A percentile compares a stretch with the other conserved stretches of the same genome.
Conservation (phyloP, 1,284 basidiomycete species). For the Marasmius tenuissimus region DNA sequence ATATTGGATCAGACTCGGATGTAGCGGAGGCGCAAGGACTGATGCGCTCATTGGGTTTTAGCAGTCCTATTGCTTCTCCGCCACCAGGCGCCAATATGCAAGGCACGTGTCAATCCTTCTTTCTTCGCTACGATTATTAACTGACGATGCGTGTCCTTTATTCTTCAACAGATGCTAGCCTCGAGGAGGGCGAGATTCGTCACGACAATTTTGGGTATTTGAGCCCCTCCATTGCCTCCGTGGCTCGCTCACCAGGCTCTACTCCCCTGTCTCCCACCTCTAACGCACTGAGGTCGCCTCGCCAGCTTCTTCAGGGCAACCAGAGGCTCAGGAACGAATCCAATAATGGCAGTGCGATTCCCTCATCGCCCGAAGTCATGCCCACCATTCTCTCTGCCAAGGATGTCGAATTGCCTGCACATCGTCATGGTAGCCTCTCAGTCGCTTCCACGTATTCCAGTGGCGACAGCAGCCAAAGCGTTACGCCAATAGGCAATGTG, state of each 20-base stretch:
- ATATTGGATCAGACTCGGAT: slow-evolving; percentile 8
- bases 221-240: neutral
- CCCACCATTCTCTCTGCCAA: neutral
- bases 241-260: neutral
- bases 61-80: slow-evolving; percentile 10
- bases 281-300: neutral
- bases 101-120: slow-evolving; percentile 7
- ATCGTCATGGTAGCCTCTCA: neutral
- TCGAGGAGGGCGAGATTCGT: slow-evolving; percentile 13
- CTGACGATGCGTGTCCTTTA: neutral
- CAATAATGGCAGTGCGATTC: slow-evolving; percentile 3
- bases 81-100: neutral
- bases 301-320: neutral
- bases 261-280: neutral
- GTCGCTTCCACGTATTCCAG: neutral
- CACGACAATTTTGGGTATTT: neutral
- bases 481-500: neutral
- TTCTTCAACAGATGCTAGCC: neutral
- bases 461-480: neutral
- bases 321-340: neutral
- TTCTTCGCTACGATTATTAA: neutral
- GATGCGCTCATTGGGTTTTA: slow-evolving; percentile 8
- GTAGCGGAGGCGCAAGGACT: slow-evolving; percentile 6
- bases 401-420: neutral
- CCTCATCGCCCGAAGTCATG: slow-evolving; percentile 12